A percentile compares a stretch with the other conserved stretches of the same genome.
Conservation (phyloP, 345 rosid genomes). For the Salix purpurea region DNA sequence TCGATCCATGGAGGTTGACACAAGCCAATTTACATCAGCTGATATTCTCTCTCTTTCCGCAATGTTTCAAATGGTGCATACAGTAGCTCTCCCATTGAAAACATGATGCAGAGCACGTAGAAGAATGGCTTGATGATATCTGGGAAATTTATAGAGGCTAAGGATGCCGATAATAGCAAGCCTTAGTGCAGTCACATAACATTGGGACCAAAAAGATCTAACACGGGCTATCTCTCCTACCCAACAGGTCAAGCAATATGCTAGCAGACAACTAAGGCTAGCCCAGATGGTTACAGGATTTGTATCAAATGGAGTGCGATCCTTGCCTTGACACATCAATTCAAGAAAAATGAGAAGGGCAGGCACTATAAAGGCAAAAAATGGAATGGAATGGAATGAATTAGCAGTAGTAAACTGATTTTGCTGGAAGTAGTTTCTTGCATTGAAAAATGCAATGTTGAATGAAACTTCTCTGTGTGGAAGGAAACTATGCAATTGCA, state of each 20-base stretch:
- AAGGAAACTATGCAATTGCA: background rate
- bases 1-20: background rate
- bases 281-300: slow-evolving; percentile 2
- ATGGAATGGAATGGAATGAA: background rate
- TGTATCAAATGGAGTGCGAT: slow-evolving; percentile 6
- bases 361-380: background rate
- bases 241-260: slow-evolving; percentile 1
- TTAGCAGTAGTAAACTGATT: background rate
- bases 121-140: background rate
- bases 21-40: background rate
- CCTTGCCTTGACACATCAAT: background rate
- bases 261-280: slow-evolving; percentile 1
- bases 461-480: background rate
- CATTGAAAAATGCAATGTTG: background rate
- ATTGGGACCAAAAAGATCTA: background rate
- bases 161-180: background rate
- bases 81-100: background rate
- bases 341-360: slow-evolving; percentile 5
- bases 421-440: background rate
- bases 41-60: background rate
- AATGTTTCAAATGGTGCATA: background rate
- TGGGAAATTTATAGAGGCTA: background rate
- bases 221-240: background rate
- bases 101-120: background rate
- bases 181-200: background rate